phyloP scores from a whole-genome alignment of 805 yeast species.

The Wickerhamomyces xylosicus region DNA sequence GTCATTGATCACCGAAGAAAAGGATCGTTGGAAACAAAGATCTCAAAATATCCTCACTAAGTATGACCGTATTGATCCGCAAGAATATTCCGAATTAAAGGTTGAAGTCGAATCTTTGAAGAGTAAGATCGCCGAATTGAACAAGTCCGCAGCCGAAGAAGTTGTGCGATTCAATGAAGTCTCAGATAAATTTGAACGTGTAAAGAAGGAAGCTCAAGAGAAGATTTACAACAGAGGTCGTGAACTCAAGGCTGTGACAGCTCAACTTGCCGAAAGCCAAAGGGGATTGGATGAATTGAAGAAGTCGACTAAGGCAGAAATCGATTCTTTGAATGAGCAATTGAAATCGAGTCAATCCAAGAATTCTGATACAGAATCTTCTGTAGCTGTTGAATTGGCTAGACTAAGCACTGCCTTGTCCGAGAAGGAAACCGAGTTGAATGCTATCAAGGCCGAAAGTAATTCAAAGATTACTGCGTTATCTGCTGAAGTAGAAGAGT shows the following conservation, averaged over 20 bases:
- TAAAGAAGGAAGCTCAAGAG: constrained; percentile 20
- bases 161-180: constrained; percentile 13
- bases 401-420: not conserved
- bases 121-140: constrained; percentile 15
- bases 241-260: constrained; percentile 11
- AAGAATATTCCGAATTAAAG: constrained; percentile 28
- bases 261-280: constrained; percentile 11
- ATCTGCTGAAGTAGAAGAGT: constrained; percentile 7
- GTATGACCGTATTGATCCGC: constrained; percentile 37
- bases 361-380: not conserved
- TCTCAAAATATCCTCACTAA: constrained; percentile 36
- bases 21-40: constrained; percentile 47
- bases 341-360: not conserved
- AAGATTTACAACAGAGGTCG: constrained; percentile 15
- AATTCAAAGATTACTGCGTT: not conserved
- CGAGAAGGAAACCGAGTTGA: not conserved
- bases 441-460: not conserved
- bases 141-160: constrained; percentile 11
- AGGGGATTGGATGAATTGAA: constrained; percentile 8
- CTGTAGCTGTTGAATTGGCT: not conserved
- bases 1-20: constrained; percentile 37
- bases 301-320: not conserved
- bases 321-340: not conserved
- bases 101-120: constrained; percentile 19
- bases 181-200: constrained; percentile 11